Conservation (phyloP, 768 basidiomycete genomes). For the Megacollybia marginata region DNA sequence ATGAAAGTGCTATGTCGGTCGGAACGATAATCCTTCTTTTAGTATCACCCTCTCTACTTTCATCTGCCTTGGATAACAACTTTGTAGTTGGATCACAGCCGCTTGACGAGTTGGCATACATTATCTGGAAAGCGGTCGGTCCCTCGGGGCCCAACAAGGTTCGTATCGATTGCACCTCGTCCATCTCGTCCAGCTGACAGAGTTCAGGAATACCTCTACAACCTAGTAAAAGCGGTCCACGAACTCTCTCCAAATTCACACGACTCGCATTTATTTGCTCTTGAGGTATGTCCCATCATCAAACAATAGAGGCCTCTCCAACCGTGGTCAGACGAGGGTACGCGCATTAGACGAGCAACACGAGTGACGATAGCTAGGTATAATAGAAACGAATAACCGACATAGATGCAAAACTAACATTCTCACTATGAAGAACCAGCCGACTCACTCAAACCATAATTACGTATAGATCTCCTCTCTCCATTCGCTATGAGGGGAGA, state of each 20-base stretch:
- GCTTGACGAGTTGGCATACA: conserved; percentile 54
- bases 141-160: conserved; percentile 93
- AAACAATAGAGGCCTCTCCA: background rate
- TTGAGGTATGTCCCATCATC: conserved; percentile 48
- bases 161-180: background rate
- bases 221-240: conserved; percentile 66
- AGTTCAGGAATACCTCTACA: conserved; percentile 77
- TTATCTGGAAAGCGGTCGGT: conserved; percentile 70
- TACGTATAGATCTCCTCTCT: background rate
- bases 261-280: conserved; percentile 69
- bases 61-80: no score
- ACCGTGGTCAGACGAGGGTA: background rate
- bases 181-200: background rate
- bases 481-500: background rate
- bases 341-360: background rate
- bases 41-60: conserved; percentile 30
- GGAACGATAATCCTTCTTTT: conserved; percentile 83
- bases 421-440: background rate
- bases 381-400: background rate
- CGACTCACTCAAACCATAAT: background rate
- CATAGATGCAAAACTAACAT: background rate
- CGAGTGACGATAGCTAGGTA: background rate
- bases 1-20: conserved; percentile 77
- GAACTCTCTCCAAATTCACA: conserved; percentile 64
- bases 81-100: conserved; percentile 68